These are phyloP conservation scores for Neonectria sp. DNA, from an alignment of 2,329 filamentous ascomycete species.

Conservation along the genomic window DNA sequence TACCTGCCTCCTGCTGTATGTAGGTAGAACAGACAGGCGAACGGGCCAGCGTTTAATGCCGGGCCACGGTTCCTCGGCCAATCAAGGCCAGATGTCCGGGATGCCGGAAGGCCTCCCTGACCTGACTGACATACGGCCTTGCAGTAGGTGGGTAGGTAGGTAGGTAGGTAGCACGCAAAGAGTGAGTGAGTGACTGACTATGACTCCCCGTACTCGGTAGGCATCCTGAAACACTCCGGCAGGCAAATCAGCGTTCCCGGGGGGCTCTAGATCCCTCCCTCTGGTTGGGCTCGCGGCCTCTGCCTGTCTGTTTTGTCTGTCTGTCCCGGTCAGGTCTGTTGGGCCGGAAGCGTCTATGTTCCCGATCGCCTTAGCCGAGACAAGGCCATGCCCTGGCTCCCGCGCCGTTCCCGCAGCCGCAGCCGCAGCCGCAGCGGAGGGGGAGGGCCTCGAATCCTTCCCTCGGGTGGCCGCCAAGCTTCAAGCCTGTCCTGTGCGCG, in stretches of 20 bases:
- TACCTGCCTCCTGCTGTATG: not conserved
- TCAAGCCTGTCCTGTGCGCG: not conserved
- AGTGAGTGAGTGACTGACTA: not conserved
- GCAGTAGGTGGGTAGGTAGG: no score
- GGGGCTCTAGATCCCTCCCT: not conserved
- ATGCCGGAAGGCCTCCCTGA: not conserved
- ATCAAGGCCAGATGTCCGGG: not conserved
- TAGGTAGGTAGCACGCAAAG: no score
- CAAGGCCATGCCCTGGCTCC: constrained; percentile 2
- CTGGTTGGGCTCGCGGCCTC: not conserved
- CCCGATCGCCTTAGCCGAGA: constrained; percentile 10
- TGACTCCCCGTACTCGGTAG: not conserved
- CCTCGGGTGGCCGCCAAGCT: not conserved
- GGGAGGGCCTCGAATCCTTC: constrained; percentile 6
- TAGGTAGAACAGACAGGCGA: constrained; percentile 1
- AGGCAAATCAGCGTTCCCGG: not conserved
- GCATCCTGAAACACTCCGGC: constrained; percentile 1
- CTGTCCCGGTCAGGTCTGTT: not conserved
- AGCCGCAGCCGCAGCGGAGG: not conserved
- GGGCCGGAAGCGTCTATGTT: constrained; percentile 1
- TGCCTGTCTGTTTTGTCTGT: not conserved
- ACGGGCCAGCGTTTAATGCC: not conserved
- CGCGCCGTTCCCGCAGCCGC: constrained; percentile 9
- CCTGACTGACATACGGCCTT: not conserved
- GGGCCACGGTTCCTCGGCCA: not conserved